Percentiles rank a stretch among this genome's conserved stretches.
Conservation (phyloP, 2,329 filamentous ascomycete species). For the Fonsecaea multimorphosa region DNA sequence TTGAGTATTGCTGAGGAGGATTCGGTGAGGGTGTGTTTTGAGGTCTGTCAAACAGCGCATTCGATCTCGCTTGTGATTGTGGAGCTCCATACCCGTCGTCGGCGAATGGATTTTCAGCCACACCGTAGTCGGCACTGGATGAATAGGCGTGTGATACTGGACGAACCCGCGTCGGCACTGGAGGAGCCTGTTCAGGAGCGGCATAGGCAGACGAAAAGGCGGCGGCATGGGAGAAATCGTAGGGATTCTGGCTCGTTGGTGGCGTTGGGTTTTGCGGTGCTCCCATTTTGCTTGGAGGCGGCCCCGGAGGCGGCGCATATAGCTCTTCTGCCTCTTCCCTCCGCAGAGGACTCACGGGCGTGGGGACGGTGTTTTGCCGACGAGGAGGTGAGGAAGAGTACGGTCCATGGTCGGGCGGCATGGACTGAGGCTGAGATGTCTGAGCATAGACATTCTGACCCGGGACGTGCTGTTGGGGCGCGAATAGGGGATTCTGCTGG, state of each 20-base stretch:
- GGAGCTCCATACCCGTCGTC: slow-evolving; percentile 35
- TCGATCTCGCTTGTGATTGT: slow-evolving; percentile 15
- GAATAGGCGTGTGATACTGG: slow-evolving; percentile 30
- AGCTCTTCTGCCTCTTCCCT: slow-evolving; percentile 23
- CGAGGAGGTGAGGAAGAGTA: slow-evolving; percentile 31
- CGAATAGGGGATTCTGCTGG: slow-evolving; percentile 13
- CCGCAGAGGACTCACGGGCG: slow-evolving; percentile 24
- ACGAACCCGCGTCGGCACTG: slow-evolving; percentile 24
- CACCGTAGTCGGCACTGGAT: slow-evolving; percentile 31
- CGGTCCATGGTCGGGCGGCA: slow-evolving; percentile 12
- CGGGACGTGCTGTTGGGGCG: slow-evolving; percentile 28
- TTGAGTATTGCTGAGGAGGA: slow-evolving; percentile 23
- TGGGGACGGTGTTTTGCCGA: slow-evolving; percentile 26
- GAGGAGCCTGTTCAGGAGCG: slow-evolving; percentile 31
- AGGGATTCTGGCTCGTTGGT: slow-evolving; percentile 17
- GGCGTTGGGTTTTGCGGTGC: slow-evolving; percentile 7
- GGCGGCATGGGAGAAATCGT: slow-evolving; percentile 21
- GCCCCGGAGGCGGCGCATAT: slow-evolving; percentile 33
- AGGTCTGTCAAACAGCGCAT: slow-evolving; percentile 30
- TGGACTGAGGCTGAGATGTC: slow-evolving; percentile 2
- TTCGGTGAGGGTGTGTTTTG: slow-evolving; percentile 27
- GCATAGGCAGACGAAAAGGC: slow-evolving; percentile 32
- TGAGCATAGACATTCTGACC: slow-evolving; percentile 35
- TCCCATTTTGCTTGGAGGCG: slow-evolving; percentile 27
- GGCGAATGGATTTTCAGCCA: slow-evolving; percentile 38